Conservation (phyloP, 257 asterid species). For the Anisodus tanguticus region DNA sequence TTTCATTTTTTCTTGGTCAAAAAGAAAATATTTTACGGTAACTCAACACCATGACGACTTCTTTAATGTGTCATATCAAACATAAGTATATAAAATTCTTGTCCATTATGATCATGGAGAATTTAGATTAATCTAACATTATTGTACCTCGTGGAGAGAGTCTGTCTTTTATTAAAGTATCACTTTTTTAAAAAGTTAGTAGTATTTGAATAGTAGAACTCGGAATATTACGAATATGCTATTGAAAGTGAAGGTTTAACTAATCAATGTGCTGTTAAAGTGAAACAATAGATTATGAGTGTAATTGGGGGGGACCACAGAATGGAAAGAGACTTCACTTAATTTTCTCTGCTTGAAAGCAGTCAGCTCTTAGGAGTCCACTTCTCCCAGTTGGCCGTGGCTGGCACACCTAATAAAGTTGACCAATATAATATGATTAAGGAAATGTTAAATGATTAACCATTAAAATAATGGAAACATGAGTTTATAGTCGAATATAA, state of each 20-base stretch:
- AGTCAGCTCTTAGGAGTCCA: conserved; percentile 73
- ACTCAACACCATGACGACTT: not conserved
- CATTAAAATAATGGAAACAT: not conserved
- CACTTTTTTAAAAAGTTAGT: not conserved
- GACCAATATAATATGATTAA: not conserved
- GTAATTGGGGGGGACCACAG: not conserved
- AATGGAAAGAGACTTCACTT: conserved; percentile 50
- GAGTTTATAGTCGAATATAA: not conserved
- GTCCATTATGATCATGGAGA: not conserved
- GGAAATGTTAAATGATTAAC: not conserved
- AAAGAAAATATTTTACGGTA: not conserved
- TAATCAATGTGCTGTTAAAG: not conserved
- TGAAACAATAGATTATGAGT: not conserved
- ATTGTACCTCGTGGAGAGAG: not conserved
- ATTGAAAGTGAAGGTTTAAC: not conserved
- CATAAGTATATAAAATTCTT: not conserved
- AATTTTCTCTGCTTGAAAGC: conserved; percentile 55
- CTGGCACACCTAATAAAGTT: conserved; percentile 60
- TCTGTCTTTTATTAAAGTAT: not conserved
- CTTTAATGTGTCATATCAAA: not conserved
- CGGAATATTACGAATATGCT: not conserved
- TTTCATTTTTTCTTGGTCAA: not conserved
- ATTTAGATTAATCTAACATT: not conserved
- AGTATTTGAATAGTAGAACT: not conserved
- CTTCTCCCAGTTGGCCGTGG: conserved; percentile 78